Evolutionary conservation across 805 yeast genomes (phyloP).

Genomic region (Cyberlindnera amylophila): DNA sequence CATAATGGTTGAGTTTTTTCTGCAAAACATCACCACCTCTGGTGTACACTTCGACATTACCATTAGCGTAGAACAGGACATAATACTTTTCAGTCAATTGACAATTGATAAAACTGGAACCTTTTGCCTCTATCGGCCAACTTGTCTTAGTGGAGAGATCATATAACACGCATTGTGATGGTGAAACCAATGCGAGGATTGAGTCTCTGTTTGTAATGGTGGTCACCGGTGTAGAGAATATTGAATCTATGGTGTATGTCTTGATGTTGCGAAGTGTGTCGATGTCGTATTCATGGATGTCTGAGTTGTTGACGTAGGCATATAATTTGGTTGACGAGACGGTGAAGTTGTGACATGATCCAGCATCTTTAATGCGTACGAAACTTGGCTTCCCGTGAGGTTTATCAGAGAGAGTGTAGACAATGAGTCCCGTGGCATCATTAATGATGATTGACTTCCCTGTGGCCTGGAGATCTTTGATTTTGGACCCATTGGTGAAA

Average conservation of each 20-base stretch:
- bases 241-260: too few relatives aligned
- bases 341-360: too few relatives aligned
- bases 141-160: neutral
- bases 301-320: neutral
- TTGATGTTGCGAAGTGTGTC: too few relatives aligned
- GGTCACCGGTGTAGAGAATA: neutral
- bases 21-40: neutral
- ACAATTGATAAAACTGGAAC: neutral
- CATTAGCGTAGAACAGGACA: conserved; percentile 6
- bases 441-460: too few relatives aligned
- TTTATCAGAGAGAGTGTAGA: too few relatives aligned
- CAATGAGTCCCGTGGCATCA: too few relatives aligned
- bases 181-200: neutral
- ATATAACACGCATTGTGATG: neutral
- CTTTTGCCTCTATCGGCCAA: neutral
- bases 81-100: neutral
- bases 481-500: neutral
- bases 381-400: too few relatives aligned
- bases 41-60: conserved; percentile 7
- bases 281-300: neutral
- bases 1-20: conserved; percentile 8
- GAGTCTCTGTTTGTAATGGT: neutral
- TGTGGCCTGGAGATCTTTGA: conserved; percentile 3
- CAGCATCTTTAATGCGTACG: too few relatives aligned
- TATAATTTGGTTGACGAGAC: too few relatives aligned